A percentile compares a stretch with the other conserved stretches of the same genome.
These are phyloP conservation scores for Ochromonas danica DNA, from an alignment of 108 stramenopile species.

Conservation along the genomic window DNA sequence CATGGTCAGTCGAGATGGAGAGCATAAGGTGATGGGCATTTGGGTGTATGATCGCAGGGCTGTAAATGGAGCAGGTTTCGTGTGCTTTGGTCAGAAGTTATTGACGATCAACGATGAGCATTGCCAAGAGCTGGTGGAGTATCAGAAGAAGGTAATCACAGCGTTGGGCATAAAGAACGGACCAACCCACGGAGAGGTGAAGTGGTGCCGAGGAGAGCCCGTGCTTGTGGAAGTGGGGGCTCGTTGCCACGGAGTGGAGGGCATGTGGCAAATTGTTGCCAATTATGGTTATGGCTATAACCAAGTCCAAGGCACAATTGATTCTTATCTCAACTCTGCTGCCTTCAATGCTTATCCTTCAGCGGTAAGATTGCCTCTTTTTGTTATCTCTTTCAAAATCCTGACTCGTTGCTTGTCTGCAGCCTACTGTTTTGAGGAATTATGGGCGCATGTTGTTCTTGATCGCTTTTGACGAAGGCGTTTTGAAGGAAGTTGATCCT, in stretches of 20 bases:
- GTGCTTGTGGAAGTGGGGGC: conserved; percentile 52
- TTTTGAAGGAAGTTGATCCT: conserved; percentile 41
- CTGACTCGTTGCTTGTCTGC: neutral
- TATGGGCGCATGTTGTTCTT: conserved; percentile 45
- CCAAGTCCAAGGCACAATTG: conserved; percentile 29
- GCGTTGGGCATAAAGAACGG: conserved; percentile 51
- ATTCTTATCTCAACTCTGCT: neutral
- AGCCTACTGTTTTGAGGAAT: neutral
- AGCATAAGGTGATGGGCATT: conserved; percentile 82
- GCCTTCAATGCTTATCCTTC: neutral
- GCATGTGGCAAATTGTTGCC: conserved; percentile 50
- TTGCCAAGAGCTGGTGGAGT: neutral
- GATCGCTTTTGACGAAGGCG: conserved; percentile 36
- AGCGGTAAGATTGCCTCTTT: neutral
- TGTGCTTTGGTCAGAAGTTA: conserved; percentile 10
- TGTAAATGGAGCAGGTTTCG: conserved; percentile 62
- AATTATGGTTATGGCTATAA: conserved; percentile 27
- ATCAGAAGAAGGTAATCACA: conserved; percentile 11
- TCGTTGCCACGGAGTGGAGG: conserved; percentile 53
- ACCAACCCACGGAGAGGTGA: conserved; percentile 44
- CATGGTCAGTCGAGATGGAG: conserved; percentile 75
- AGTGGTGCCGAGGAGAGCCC: conserved; percentile 22
- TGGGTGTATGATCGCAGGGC: conserved; percentile 87
- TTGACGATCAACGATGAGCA: conserved; percentile 8
- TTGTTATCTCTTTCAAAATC: neutral